A percentile compares a stretch with the other conserved stretches of the same genome.
phyloP scores from a whole-genome alignment of 2,329 filamentous ascomycete species.

The Xylaria sp. region DNA sequence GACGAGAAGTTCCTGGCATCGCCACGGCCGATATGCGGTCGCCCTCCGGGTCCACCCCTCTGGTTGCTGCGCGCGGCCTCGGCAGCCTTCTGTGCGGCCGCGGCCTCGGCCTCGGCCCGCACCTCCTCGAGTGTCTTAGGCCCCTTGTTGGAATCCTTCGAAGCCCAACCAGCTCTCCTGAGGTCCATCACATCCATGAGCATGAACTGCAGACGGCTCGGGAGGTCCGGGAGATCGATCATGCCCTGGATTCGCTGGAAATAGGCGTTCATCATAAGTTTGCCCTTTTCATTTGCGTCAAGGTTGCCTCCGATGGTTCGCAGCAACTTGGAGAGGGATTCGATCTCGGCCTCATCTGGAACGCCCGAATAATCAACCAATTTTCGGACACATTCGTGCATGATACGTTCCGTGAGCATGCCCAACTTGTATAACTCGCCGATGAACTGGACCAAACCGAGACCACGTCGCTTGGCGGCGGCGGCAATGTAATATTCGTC shows the following conservation, averaged over 20 bases:
- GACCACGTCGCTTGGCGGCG: constrained; percentile 92
- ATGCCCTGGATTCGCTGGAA: constrained; percentile 86
- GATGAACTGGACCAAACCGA: constrained; percentile 98
- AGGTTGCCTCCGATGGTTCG: constrained; percentile 89
- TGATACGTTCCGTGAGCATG: constrained; percentile 98
- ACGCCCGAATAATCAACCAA: constrained; percentile 92
- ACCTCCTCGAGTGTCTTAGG: constrained; percentile 96
- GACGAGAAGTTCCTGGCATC: constrained; percentile 84
- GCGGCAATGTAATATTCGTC: constrained; percentile 96
- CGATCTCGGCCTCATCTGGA: constrained; percentile 94
- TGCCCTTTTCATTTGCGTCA: constrained; percentile 80
- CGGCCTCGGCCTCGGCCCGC: constrained; percentile 77
- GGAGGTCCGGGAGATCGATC: constrained; percentile 76
- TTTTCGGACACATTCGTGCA: constrained; percentile 98
- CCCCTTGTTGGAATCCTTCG: constrained; percentile 89
- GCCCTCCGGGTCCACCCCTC: constrained; percentile 69
- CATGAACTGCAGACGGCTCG: constrained; percentile 94
- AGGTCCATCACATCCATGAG: constrained; percentile 92
- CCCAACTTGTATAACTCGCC: constrained; percentile 98
- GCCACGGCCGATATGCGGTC: constrained; percentile 76
- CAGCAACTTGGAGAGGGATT: constrained; percentile 91
- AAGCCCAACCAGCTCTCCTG: constrained; percentile 74
- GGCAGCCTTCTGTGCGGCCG: constrained; percentile 77
- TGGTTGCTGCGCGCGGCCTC: constrained; percentile 66
- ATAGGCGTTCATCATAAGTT: constrained; percentile 87